Base-by-base conservation (phyloP, 129 eudicot species). In the Rutidosis leptorrhynchoides region DNA sequence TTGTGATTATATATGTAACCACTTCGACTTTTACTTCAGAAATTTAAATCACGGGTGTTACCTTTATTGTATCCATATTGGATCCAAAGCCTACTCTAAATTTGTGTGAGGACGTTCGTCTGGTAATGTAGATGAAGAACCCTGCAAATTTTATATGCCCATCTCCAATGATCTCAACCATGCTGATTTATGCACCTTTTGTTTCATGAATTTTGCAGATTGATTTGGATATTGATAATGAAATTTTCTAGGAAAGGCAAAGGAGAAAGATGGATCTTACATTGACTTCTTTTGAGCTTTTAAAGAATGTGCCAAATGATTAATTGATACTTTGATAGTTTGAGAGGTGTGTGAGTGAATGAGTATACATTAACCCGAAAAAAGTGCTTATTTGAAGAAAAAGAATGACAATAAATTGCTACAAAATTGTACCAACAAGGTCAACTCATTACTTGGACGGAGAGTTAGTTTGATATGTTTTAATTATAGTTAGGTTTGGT, bases 1-100 rank as follows among this genome's bases (percentile, higher is more conserved):
- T 27, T 59, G 5, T 28, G 7, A 59, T 28, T 30, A 30, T 22
- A 19, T 60, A 60, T 33, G 15, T 29, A 59, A 59, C 37, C 6
- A 58, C 7, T 14, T 30, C 3, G 1, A 28, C 7, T 5, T 29
- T 59, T 4, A 9, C 33, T 29, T 28, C 45, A 59, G 65, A 29
- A 59, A 59, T 59, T 60, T 30, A 2, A 60, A 19, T 26, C 65
- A 6, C 26, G 22, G 0, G 45, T 59, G 17, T 46, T 60, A 1
- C 1, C 0, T 0, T 30, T 12, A 6, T 60, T 60, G 42, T 4
- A 30, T 7, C 11, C 11, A 10, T 33, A 33, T 24, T 64, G 37
- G 68, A 42, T 64, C 68, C 33, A 19, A 64, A 19, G 4, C 37
- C 55, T 6, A 42, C 55, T 6, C 35, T 25, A 12, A 49, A 62